These are phyloP conservation scores for Sideroxylon spinosum DNA, from an alignment of 179 eudicot species.

Conservation along the genomic window DNA sequence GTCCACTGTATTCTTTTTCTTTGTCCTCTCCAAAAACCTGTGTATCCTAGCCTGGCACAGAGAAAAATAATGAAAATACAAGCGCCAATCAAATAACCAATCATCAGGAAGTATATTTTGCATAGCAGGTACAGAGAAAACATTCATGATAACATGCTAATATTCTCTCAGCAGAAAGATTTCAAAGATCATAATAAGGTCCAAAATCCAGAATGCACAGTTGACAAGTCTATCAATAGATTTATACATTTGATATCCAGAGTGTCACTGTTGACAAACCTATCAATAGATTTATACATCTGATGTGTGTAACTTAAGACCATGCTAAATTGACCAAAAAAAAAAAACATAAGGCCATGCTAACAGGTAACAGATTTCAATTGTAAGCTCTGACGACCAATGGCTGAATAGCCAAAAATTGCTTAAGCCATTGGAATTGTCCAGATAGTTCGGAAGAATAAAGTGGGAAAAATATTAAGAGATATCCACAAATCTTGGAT, in stretches of 20 bases:
- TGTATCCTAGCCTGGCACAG: slow-evolving; percentile 65
- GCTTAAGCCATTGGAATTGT: neutral
- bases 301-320: too few species aligned
- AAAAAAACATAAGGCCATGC: neutral
- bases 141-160: neutral
- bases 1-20: slow-evolving; percentile 44
- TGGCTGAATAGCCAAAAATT: neutral
- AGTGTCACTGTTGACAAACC: too few species aligned
- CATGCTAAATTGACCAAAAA: too few species aligned
- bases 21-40: slow-evolving; percentile 61
- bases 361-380: neutral
- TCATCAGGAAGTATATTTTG: too few species aligned
- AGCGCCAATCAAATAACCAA: neutral
- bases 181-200: neutral
- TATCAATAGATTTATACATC: too few species aligned
- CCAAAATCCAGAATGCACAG: neutral
- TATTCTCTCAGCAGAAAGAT: neutral
- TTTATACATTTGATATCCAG: neutral
- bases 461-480: neutral
- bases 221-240: too few species aligned
- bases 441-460: neutral
- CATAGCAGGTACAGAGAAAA: neutral
- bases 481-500: neutral
- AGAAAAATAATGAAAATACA: neutral
- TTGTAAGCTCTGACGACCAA: neutral